phyloP scores from a whole-genome alignment of 352 stramenopile genomes.

The Globisporangium canariense region DNA sequence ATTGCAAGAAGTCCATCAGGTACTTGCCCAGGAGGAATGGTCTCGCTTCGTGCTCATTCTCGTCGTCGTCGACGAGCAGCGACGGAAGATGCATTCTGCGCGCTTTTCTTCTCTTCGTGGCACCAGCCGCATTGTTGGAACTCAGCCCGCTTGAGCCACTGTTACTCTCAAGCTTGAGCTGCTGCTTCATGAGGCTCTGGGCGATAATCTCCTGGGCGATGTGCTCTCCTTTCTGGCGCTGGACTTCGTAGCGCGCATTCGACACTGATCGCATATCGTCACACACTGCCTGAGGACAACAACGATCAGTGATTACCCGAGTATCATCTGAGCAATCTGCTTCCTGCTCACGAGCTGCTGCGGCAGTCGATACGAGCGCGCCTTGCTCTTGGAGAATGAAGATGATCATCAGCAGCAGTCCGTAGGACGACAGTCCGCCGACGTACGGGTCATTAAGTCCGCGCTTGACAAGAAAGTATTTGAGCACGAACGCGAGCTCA shows the following conservation, averaged over 20 bases:
- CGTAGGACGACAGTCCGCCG: conserved; percentile 89
- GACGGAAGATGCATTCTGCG: conserved; percentile 36
- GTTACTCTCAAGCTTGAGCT: conserved; percentile 22
- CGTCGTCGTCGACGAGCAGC: conserved; percentile 27
- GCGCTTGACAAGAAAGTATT: conserved; percentile 87
- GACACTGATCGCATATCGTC: conserved; percentile 8
- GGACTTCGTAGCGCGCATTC: conserved; percentile 37
- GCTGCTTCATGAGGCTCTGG: conserved; percentile 38
- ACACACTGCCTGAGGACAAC: neutral
- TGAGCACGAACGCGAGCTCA: conserved; percentile 86
- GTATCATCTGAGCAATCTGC: neutral
- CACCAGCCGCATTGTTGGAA: neutral
- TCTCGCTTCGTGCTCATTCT: conserved; percentile 33
- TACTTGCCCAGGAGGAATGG: conserved; percentile 71
- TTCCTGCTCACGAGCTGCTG: neutral
- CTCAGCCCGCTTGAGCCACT: neutral
- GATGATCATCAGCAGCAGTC: conserved; percentile 77
- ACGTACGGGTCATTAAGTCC: conserved; percentile 88
- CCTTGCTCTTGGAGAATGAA: conserved; percentile 66
- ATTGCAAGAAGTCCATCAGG: conserved; percentile 83
- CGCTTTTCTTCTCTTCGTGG: conserved; percentile 19
- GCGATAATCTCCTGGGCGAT: conserved; percentile 54
- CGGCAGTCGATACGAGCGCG: conserved; percentile 26
- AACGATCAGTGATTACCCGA: neutral
- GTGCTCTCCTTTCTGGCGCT: conserved; percentile 41